phyloP scores from a whole-genome alignment of 2,329 filamentous ascomycete species.

The Emmonsiellopsis sp. region DNA sequence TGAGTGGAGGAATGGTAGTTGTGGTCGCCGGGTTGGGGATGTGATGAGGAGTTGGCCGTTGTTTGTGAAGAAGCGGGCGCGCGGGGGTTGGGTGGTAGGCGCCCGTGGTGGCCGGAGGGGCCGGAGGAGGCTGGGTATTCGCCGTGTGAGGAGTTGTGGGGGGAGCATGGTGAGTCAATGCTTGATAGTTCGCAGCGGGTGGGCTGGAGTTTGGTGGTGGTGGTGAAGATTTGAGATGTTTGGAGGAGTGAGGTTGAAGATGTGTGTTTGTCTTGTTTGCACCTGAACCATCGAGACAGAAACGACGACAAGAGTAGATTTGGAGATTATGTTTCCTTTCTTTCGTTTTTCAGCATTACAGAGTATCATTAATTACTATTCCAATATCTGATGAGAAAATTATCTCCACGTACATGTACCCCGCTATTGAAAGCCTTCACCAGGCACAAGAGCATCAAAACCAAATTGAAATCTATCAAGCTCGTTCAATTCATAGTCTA shows the following conservation, averaged over 20 bases:
- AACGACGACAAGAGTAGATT: no score
- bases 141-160: constrained; percentile 26
- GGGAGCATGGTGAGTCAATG: constrained; percentile 22
- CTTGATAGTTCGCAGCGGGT: background rate
- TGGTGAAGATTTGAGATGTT: constrained; percentile 53
- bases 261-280: constrained; percentile 16
- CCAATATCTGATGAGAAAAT: no score
- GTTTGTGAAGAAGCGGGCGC: constrained; percentile 49
- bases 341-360: no score
- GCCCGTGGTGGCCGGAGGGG: constrained; percentile 28
- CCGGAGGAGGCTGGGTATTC: constrained; percentile 32
- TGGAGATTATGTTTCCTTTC: no score
- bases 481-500: no score
- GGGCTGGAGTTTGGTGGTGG: constrained; percentile 40
- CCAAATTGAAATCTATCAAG: no score
- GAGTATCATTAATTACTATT: no score
- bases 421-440: no score
- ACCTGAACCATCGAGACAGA: no score
- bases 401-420: no score
- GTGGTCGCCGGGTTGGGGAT: constrained; percentile 45
- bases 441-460: no score
- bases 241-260: background rate
- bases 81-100: constrained; percentile 10
- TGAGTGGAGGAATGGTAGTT: constrained; percentile 57
- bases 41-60: constrained; percentile 47